A percentile compares a stretch with the other conserved stretches of the same genome.
Evolutionary conservation across 1,284 basidiomycete genomes (phyloP).

Genomic region (Fomitopsis schrenkii): DNA sequence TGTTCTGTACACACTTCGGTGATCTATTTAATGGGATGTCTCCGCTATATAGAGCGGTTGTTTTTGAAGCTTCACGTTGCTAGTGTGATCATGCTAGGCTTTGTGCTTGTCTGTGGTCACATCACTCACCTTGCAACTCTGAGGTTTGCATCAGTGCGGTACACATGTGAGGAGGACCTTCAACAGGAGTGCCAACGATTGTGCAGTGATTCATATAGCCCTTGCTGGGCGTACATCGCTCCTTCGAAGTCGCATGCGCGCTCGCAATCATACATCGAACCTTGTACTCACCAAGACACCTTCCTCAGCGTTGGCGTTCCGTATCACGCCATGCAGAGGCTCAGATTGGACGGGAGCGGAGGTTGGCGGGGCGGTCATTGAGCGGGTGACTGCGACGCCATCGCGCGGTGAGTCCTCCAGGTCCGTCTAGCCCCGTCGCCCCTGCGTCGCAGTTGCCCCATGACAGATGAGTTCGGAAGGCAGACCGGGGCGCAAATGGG

Average conservation of each 20-base stretch:
- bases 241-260: too few relatives aligned
- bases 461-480: background rate
- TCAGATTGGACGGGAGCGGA: background rate
- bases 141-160: too few relatives aligned
- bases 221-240: too few relatives aligned
- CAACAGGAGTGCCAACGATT: too few relatives aligned
- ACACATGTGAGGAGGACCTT: too few relatives aligned
- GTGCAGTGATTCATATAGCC: too few relatives aligned
- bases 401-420: background rate
- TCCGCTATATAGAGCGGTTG: background rate
- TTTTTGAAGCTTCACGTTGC: background rate
- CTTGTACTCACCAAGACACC: too few relatives aligned
- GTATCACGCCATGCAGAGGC: too few relatives aligned
- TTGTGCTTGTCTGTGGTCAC: too few relatives aligned
- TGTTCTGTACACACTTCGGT: background rate
- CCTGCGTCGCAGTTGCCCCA: background rate
- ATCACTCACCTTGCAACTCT: too few relatives aligned
- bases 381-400: background rate
- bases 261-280: too few relatives aligned
- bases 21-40: constrained; percentile 9
- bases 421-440: constrained; percentile 6
- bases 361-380: constrained; percentile 8
- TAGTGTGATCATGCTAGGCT: background rate
- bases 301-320: too few relatives aligned
- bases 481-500: constrained; percentile 1